Evolutionary conservation across 2,329 filamentous ascomycete species (phyloP).

Genomic region (Monosporascus cannonballus): DNA sequence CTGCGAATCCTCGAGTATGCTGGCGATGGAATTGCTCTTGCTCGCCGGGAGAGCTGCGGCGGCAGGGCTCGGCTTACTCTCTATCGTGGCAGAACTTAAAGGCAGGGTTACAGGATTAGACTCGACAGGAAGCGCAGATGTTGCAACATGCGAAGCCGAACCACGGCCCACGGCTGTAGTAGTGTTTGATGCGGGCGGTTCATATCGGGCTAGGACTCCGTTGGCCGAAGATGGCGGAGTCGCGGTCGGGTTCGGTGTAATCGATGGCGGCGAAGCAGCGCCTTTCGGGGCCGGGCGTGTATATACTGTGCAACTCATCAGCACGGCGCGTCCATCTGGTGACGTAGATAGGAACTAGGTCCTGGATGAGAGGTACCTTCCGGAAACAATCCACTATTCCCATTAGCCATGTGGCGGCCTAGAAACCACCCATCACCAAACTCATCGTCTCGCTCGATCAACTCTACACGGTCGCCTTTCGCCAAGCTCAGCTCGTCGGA

Average conservation of each 20-base stretch:
- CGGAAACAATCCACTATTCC: slow-evolving; percentile 72
- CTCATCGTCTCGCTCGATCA: slow-evolving; percentile 81
- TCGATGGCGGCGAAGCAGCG: slow-evolving; percentile 14
- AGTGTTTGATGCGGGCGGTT: slow-evolving; percentile 18
- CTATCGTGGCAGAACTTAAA: slow-evolving; percentile 35
- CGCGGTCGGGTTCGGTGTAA: slow-evolving; percentile 22
- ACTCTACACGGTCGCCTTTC: slow-evolving; percentile 77
- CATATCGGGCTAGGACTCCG: slow-evolving; percentile 13
- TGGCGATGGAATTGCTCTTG: slow-evolving; percentile 22
- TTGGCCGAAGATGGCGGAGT: slow-evolving; percentile 19
- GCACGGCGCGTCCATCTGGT: neutral
- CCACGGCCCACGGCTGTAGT: slow-evolving; percentile 21
- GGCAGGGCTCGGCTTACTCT: slow-evolving; percentile 22
- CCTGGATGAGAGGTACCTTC: slow-evolving; percentile 51
- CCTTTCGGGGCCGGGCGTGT: slow-evolving; percentile 51
- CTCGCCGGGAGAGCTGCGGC: slow-evolving; percentile 19
- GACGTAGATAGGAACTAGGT: neutral
- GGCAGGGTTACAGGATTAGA: slow-evolving; percentile 31
- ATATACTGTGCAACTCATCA: slow-evolving; percentile 42
- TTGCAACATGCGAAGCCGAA: slow-evolving; percentile 11
- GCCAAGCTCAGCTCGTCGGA: slow-evolving; percentile 85
- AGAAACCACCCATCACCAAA: slow-evolving; percentile 86
- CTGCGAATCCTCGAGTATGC: slow-evolving; percentile 32
- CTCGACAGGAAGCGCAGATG: slow-evolving; percentile 17
- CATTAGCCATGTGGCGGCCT: slow-evolving; percentile 66